These are phyloP conservation scores for Ilyonectria mors-panacis DNA, from an alignment of 2,329 filamentous ascomycete genomes.

Conservation along the genomic window DNA sequence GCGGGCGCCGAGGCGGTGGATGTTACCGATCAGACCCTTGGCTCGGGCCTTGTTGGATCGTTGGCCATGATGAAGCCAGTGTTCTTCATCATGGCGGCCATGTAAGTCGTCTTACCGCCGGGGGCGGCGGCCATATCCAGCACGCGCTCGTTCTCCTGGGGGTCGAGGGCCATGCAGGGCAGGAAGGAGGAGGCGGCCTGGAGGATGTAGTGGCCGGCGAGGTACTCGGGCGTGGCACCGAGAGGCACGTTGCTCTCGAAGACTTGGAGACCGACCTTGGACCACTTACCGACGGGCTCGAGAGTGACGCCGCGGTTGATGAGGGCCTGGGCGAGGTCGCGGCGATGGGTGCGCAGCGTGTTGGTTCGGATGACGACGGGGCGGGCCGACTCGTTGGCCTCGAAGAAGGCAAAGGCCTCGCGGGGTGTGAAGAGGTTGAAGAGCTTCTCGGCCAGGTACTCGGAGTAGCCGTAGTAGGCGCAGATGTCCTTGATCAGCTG, in stretches of 20 bases:
- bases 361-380: slow-evolving; percentile 98
- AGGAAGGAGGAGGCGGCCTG: slow-evolving; percentile 97
- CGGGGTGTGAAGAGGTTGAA: slow-evolving; percentile 92
- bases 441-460: slow-evolving; percentile 95
- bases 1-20: slow-evolving; percentile 92
- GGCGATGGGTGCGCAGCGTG: slow-evolving; percentile 83
- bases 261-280: slow-evolving; percentile 95
- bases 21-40: slow-evolving; percentile 98
- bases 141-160: slow-evolving; percentile 91
- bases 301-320: slow-evolving; percentile 97
- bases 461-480: slow-evolving; percentile 96
- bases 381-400: slow-evolving; percentile 95
- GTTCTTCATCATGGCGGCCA: slow-evolving; percentile 97
- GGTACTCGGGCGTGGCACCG: slow-evolving; percentile 96
- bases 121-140: slow-evolving; percentile 96
- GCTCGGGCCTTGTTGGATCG: slow-evolving; percentile 93
- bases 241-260: slow-evolving; percentile 91
- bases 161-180: slow-evolving; percentile 96
- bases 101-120: slow-evolving; percentile 95
- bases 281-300: slow-evolving; percentile 98
- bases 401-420: slow-evolving; percentile 98
- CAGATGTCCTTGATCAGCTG: slow-evolving; percentile 94
- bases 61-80: slow-evolving; percentile 97
- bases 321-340: slow-evolving; percentile 90
- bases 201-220: slow-evolving; percentile 97